A percentile compares a stretch with the other conserved stretches of the same genome.
These are phyloP conservation scores for Fusarium sp. DNA, from an alignment of 2,329 filamentous ascomycete species.

Conservation along the genomic window DNA sequence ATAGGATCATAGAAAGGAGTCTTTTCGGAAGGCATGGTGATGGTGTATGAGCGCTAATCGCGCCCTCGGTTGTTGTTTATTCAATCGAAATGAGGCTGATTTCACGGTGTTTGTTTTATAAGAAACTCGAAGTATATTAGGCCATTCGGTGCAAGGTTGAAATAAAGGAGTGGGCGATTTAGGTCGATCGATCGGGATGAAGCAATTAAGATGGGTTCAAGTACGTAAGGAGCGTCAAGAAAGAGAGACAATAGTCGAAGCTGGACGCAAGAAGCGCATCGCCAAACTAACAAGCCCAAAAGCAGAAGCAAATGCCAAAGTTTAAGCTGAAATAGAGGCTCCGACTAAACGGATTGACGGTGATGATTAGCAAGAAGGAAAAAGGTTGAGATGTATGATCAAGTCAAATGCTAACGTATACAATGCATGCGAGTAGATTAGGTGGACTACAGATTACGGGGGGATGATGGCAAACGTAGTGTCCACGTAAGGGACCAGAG, in stretches of 20 bases:
- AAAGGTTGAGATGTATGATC: conserved; percentile 27
- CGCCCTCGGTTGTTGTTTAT: conserved; percentile 36
- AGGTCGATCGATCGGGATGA: conserved; percentile 25
- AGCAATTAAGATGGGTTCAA: conserved; percentile 33
- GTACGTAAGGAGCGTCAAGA: conserved; percentile 47
- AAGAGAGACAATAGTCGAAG: conserved; percentile 44
- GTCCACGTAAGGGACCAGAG: conserved; percentile 49
- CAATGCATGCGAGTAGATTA: conserved; percentile 23
- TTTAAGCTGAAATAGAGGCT: conserved; percentile 7
- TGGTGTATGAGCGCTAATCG: conserved; percentile 34
- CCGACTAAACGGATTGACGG: conserved; percentile 18
- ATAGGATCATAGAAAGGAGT: conserved; percentile 59
- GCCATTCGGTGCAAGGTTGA: conserved; percentile 32
- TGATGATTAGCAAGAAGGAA: conserved; percentile 11
- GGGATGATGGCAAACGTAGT: conserved; percentile 44
- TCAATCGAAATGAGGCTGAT: conserved; percentile 13
- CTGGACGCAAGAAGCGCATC: conserved; percentile 40
- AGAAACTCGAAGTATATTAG: conserved; percentile 18
- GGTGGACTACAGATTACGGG: not conserved
- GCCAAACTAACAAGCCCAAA: conserved; percentile 35
- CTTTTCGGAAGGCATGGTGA: conserved; percentile 57
- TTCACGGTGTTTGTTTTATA: conserved; percentile 19
- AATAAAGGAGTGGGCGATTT: conserved; percentile 38
- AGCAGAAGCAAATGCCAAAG: not conserved
- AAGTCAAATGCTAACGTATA: conserved; percentile 24